Evolutionary conservation across 495 filamentous ascomycete species (phyloP), one percentile per base, ranked within the genome.

Genomic region (Pyronema domesticum): DNA sequence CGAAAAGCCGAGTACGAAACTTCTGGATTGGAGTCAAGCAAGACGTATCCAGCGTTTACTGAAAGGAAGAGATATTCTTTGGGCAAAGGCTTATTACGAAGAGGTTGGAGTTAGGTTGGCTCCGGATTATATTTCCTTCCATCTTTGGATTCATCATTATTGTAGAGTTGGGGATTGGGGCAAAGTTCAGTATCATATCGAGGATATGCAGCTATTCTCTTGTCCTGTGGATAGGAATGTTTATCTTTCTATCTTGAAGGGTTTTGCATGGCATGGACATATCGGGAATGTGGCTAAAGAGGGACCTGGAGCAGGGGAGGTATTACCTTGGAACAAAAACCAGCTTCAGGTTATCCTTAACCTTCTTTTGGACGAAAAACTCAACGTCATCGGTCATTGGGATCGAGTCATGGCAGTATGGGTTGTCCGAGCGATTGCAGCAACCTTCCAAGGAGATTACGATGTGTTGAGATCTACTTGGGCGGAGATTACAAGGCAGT

Each of bases 211-310:
- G 46, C 72, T 81, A 37, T 61, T 91, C 50, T 71, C 73, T 35
- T 83, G 86, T 59, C 86, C 86, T 81, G 70, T 70, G 45, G 54
- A 58, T 40, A 75, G 74, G 34, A 71, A 73, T 37, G 75, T 85
- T 35, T 86, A 82, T 60, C 67, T 80, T 45, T 70, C 75, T 4
- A 70, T 94, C 19, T 80, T 94, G 61, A 79, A 82, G 56, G 83
- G 81, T 5, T 95, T 94, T 65, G 71, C 72, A 45, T 64, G 65
- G n/a, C 78, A 88, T 64, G 86, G 85, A 14, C 23, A 30, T 30
- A 30, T 5, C 5, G 23, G 23, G 23, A 5, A 30, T 30, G 23
- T 30, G 1, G 23, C 5, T 1, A 30, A 30, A 30, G 23, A 30
- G 23, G 23, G 23, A 30, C 23, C 23, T 2, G 75, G 77, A n/a